Evolutionary conservation across 495 filamentous ascomycete genomes (phyloP).

Genomic region (Hypoxylon perforatum): DNA sequence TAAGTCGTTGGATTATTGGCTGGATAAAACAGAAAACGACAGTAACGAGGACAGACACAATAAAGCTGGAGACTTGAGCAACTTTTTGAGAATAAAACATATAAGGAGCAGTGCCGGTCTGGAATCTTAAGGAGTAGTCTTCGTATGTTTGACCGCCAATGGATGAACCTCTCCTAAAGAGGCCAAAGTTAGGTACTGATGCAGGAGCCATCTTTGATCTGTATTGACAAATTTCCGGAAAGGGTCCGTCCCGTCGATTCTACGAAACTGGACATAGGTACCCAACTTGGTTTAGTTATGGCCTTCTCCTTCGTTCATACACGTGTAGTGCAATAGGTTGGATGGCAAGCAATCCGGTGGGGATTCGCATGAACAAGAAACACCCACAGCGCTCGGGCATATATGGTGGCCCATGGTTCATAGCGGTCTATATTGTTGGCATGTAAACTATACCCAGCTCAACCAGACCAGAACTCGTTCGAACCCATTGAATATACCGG

Average conservation of each 20-base stretch:
- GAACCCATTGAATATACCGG: conserved; percentile 14
- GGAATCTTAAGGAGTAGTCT: conserved; percentile 11
- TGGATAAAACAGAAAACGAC: background rate
- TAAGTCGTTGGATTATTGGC: conserved; percentile 1
- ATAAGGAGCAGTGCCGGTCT: conserved; percentile 6
- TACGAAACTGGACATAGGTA: conserved; percentile 26
- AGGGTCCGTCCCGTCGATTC: conserved; percentile 12
- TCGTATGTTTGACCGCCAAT: conserved; percentile 26
- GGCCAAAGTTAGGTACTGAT: conserved; percentile 36
- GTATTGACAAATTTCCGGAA: conserved; percentile 23
- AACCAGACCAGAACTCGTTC: conserved; percentile 15
- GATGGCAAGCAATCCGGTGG: conserved; percentile 26
- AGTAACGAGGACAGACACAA: conserved; percentile 15
- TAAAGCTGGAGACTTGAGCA: conserved; percentile 7
- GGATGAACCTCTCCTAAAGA: conserved; percentile 13
- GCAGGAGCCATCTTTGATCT: conserved; percentile 31
- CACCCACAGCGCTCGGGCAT: conserved; percentile 19
- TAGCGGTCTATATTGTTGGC: conserved; percentile 5
- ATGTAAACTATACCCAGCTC: conserved; percentile 6
- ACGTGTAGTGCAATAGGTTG: conserved; percentile 37
- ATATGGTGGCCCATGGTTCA: conserved; percentile 14
- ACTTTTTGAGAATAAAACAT: conserved; percentile 17
- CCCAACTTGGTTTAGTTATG: conserved; percentile 30
- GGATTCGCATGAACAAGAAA: conserved; percentile 16
- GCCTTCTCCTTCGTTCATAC: conserved; percentile 30